phyloP scores from a whole-genome alignment of 176 grass and related monocot species.

The Bromus sterilis region DNA sequence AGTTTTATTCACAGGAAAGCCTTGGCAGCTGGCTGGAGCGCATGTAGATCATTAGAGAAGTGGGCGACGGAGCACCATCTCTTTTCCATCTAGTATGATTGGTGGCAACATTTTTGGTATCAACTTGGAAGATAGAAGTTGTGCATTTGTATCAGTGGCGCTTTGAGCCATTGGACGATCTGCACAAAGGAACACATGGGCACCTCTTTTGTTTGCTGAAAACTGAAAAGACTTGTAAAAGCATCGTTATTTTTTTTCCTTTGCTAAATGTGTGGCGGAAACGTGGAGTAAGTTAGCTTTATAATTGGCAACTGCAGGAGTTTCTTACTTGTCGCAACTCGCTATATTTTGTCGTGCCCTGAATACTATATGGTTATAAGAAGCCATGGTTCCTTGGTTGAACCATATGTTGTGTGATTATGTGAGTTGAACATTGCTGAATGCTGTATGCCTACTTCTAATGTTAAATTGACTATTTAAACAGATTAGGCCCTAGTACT shows the following conservation, averaged over 20 bases:
- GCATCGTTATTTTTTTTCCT: neutral
- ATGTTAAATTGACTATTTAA: neutral
- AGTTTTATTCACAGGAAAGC: constrained; percentile 80
- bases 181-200: neutral
- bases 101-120: constrained; percentile 13
- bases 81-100: constrained; percentile 19
- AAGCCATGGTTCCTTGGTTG: neutral
- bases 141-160: neutral
- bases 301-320: neutral
- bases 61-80: no score
- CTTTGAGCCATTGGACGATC: neutral
- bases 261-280: neutral
- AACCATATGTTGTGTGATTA: neutral
- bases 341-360: neutral
- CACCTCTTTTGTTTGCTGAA: neutral
- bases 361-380: neutral
- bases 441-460: neutral
- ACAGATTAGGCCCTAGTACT: neutral
- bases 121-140: neutral
- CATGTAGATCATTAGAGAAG: no score
- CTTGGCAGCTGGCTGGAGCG: constrained; percentile 52
- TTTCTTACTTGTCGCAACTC: neutral
- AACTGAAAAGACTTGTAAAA: neutral
- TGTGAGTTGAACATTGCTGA: neutral
- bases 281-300: neutral